Conservation (phyloP, 1,139 yeast genomes). For the Pichia sp. region DNA sequence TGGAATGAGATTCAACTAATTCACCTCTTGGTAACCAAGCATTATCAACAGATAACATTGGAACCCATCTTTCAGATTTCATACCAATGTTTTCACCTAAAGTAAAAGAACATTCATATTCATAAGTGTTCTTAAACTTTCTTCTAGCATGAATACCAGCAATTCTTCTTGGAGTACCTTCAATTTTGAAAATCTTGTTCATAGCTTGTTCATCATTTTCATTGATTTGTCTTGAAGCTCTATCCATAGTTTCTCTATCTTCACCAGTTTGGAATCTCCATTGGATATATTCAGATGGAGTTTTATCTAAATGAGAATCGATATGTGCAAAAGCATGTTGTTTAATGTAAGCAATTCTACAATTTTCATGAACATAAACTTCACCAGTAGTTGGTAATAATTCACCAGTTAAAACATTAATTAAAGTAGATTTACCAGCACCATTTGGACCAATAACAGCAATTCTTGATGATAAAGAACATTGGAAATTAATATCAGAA, state of each 20-base stretch:
- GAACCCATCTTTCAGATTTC: conserved; percentile 99
- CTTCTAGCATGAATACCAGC: conserved; percentile 94
- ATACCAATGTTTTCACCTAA: conserved; percentile 98
- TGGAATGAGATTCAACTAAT: conserved; percentile 95
- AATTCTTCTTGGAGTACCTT: conserved; percentile 97
- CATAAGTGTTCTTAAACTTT: conserved; percentile 99
- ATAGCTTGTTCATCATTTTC: conserved; percentile 96
- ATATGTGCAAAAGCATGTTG: conserved; percentile 99
- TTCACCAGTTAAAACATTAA: conserved; percentile 98
- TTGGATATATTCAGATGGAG: conserved; percentile 99
- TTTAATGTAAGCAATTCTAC: conserved; percentile 99
- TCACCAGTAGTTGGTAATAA: conserved; percentile 96
- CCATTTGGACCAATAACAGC: conserved; percentile 99
- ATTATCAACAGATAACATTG: conserved; percentile 99
- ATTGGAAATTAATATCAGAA: conserved; percentile 87
- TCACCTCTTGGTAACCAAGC: conserved; percentile 99
- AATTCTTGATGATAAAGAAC: conserved; percentile 98
- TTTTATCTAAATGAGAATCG: conserved; percentile 97
- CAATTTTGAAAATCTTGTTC: conserved; percentile 99
- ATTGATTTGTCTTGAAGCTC: conserved; percentile 98
- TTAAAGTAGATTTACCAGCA: conserved; percentile 99
- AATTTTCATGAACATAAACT: conserved; percentile 98
- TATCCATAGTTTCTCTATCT: conserved; percentile 99
- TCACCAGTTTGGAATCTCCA: conserved; percentile 99
- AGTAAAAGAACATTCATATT: conserved; percentile 95